Evolutionary conservation across 2,329 filamentous ascomycete species (phyloP).

Genomic region (Teratosphaeria gauchensis): DNA sequence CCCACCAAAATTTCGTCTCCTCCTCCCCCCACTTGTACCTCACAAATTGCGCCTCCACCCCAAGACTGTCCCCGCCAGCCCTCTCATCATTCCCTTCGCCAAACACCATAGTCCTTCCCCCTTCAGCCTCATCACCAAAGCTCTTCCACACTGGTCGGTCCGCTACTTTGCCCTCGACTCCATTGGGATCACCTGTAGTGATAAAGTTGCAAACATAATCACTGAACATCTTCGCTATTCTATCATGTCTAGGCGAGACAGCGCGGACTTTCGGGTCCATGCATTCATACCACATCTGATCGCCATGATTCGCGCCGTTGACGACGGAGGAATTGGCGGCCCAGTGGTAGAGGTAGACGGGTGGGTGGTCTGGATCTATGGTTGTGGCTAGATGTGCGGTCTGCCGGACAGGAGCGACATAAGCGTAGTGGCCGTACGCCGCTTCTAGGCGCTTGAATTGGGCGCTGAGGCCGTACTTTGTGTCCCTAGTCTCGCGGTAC

Average conservation of each 20-base stretch:
- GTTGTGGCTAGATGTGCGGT: slow-evolving; percentile 39
- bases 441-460: slow-evolving; percentile 50
- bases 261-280: slow-evolving; percentile 16
- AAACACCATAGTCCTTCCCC: slow-evolving; percentile 40
- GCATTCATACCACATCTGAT: slow-evolving; percentile 27
- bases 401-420: slow-evolving; percentile 54
- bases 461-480: slow-evolving; percentile 33
- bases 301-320: slow-evolving; percentile 26
- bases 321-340: slow-evolving; percentile 38
- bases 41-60: slow-evolving; percentile 35
- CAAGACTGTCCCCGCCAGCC: slow-evolving; percentile 29
- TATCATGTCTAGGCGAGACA: slow-evolving; percentile 19
- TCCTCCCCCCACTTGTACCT: slow-evolving; percentile 37
- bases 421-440: slow-evolving; percentile 54
- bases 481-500: slow-evolving; percentile 29
- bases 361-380: slow-evolving; percentile 14
- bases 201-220: slow-evolving; percentile 26
- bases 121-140: slow-evolving; percentile 16
- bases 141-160: neutral
- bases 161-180: slow-evolving; percentile 12
- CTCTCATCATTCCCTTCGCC: slow-evolving; percentile 51
- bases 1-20: slow-evolving; percentile 55
- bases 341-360: slow-evolving; percentile 52
- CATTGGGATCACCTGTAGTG: slow-evolving; percentile 24
- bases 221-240: slow-evolving; percentile 23